Conservation (phyloP, 2,329 filamentous ascomycete genomes). For the Colletotrichum scovillei region DNA sequence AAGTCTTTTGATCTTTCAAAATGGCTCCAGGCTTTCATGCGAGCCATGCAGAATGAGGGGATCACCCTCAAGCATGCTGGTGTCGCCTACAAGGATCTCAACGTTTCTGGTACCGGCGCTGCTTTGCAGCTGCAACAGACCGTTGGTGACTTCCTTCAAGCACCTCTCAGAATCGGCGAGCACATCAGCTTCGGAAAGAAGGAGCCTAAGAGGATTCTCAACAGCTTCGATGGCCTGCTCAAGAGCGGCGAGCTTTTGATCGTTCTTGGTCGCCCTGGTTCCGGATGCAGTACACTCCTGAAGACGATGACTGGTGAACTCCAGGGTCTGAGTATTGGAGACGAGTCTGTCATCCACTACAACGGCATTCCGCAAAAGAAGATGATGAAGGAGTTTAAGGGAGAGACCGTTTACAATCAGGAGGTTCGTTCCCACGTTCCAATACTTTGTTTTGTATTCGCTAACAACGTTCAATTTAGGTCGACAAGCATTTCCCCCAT, state of each 20-base stretch:
- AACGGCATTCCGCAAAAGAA: conserved; percentile 66
- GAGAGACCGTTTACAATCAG: conserved; percentile 79
- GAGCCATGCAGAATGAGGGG: conserved; percentile 63
- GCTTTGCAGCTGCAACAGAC: conserved; percentile 77
- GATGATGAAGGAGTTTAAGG: conserved; percentile 71
- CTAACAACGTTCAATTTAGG: conserved; percentile 46
- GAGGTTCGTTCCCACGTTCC: conserved; percentile 57
- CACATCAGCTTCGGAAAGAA: conserved; percentile 60
- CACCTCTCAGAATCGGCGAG: conserved; percentile 68
- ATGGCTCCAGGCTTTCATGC: conserved; percentile 54
- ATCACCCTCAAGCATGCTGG: conserved; percentile 66
- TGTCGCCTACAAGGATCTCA: conserved; percentile 73
- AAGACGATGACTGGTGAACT: conserved; percentile 72
- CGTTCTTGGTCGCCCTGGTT: conserved; percentile 74
- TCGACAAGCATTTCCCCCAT: conserved; percentile 81
- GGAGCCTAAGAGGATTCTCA: conserved; percentile 69
- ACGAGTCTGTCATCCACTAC: conserved; percentile 67
- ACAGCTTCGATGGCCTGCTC: conserved; percentile 72
- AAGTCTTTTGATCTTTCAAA: conserved; percentile 53
- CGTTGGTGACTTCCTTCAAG: conserved; percentile 67
- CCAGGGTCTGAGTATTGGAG: conserved; percentile 65
- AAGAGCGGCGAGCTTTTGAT: conserved; percentile 74
- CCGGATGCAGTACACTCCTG: conserved; percentile 73
- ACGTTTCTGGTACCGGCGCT: conserved; percentile 74
- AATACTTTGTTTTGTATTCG: too few relatives aligned